A percentile compares a stretch with the other conserved stretches of the same genome.
Conservation (phyloP, 768 basidiomycete genomes). For the Cystofilobasidium capitatum region DNA sequence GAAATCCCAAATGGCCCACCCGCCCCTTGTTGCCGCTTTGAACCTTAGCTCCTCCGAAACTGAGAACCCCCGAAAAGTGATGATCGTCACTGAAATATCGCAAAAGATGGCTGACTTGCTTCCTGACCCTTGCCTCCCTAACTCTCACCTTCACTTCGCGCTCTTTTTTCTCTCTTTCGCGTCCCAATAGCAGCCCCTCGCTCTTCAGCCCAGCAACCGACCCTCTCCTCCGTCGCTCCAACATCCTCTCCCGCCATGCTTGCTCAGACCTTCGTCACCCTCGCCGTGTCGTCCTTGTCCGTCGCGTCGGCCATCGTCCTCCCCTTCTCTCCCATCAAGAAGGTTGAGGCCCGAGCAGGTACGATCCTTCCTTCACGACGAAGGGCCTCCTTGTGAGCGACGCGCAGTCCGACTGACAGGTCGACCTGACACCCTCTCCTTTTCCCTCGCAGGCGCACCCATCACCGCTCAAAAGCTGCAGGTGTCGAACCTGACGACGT, state of each 20-base stretch:
- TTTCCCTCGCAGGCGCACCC: conserved; percentile 7
- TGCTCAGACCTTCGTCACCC: background rate
- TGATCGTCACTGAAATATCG: too few species aligned
- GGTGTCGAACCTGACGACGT: conserved; percentile 18
- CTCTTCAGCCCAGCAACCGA: background rate
- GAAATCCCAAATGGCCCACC: too few species aligned
- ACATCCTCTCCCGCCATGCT: background rate
- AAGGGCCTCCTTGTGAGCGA: background rate
- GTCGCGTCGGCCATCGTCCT: conserved; percentile 1
- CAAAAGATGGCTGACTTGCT: too few species aligned
- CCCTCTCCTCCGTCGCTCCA: background rate
- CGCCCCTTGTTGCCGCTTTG: too few species aligned
- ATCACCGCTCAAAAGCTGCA: conserved; percentile 8
- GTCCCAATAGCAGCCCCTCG: too few species aligned
- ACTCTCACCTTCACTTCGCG: too few species aligned
- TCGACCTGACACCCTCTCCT: background rate
- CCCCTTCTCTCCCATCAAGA: background rate
- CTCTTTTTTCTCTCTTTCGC: too few species aligned
- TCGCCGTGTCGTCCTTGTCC: background rate
- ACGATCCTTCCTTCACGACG: background rate
- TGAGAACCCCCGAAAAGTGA: too few species aligned
- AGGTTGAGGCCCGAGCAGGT: background rate
- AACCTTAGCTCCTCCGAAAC: too few species aligned
- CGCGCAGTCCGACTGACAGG: background rate
- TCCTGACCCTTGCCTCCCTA: too few species aligned